Evolutionary conservation across 1,139 yeast genomes (phyloP).

Genomic region (Zygosaccharomyces sapae): DNA sequence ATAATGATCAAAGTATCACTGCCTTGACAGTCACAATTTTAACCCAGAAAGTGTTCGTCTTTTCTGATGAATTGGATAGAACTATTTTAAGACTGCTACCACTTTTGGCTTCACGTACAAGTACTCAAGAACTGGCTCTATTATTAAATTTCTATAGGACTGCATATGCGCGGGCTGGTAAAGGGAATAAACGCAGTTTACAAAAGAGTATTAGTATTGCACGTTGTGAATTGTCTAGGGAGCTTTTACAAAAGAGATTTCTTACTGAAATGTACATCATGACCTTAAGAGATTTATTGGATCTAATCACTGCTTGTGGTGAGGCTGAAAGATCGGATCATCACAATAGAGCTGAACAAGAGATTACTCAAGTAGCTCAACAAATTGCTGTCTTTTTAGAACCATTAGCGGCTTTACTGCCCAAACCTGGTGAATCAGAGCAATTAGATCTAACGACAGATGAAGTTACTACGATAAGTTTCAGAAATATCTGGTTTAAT

Average conservation of each 20-base stretch:
- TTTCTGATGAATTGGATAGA: slow-evolving; percentile 40
- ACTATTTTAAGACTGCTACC: slow-evolving; percentile 50
- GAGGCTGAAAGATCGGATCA: slow-evolving; percentile 77
- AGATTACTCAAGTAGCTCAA: slow-evolving; percentile 70
- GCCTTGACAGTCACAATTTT: slow-evolving; percentile 77
- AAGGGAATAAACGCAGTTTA: slow-evolving; percentile 36
- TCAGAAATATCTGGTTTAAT: slow-evolving; percentile 92
- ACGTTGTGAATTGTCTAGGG: slow-evolving; percentile 50
- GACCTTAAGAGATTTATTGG: slow-evolving; percentile 64
- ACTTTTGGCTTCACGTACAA: slow-evolving; percentile 48
- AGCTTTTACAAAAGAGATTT: slow-evolving; percentile 39
- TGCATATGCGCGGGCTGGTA: slow-evolving; percentile 38
- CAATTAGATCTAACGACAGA: slow-evolving; percentile 39
- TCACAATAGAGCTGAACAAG: slow-evolving; percentile 68
- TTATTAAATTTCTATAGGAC: slow-evolving; percentile 46
- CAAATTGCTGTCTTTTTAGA: slow-evolving; percentile 64
- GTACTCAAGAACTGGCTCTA: slow-evolving; percentile 50
- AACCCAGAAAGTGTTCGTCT: slow-evolving; percentile 66
- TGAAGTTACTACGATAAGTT: slow-evolving; percentile 41
- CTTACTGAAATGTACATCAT: slow-evolving; percentile 47
- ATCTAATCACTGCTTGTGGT: slow-evolving; percentile 69
- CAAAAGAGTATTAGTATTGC: slow-evolving; percentile 45
- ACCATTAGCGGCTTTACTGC: slow-evolving; percentile 75
- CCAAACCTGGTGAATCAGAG: slow-evolving; percentile 45
- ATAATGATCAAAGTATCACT: slow-evolving; percentile 72